These are phyloP conservation scores for Cercophora scortea DNA, from an alignment of 495 filamentous ascomycete genomes.

Conservation along the genomic window DNA sequence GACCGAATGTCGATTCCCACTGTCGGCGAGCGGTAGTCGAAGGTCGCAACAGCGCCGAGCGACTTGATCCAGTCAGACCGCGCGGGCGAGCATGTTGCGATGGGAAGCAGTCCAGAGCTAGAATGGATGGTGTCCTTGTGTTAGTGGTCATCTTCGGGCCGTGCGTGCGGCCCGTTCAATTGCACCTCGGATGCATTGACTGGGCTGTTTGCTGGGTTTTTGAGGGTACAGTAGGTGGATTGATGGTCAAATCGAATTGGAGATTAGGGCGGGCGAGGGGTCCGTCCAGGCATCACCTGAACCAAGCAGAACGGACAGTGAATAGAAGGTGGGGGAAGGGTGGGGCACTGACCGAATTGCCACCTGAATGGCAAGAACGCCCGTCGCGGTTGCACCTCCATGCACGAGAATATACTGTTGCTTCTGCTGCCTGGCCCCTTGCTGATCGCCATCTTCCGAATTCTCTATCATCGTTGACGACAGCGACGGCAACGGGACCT, in stretches of 20 bases:
- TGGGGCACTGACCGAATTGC: neutral
- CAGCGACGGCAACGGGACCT: neutral
- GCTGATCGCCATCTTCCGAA: too few relatives aligned
- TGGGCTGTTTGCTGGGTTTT: too few relatives aligned
- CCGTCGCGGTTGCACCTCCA: conserved; percentile 2
- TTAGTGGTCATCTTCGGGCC: neutral
- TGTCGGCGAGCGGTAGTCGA: conserved; percentile 1
- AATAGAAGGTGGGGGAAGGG: too few relatives aligned
- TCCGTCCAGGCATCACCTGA: too few relatives aligned
- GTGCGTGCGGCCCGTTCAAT: neutral
- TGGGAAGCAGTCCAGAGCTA: neutral
- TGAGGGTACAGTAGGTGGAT: too few relatives aligned
- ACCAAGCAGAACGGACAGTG: too few relatives aligned
- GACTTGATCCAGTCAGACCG: conserved; percentile 1
- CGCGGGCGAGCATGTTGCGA: conserved; percentile 4
- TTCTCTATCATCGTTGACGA: too few relatives aligned
- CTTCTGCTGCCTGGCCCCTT: conserved; percentile 2
- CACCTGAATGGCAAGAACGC: conserved; percentile 2
- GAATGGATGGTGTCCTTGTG: neutral
- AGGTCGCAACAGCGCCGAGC: neutral
- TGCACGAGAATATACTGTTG: neutral
- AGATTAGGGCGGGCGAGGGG: too few relatives aligned
- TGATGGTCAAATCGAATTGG: too few relatives aligned
- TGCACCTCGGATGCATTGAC: too few relatives aligned
- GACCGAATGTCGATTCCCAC: neutral